A percentile compares a stretch with the other conserved stretches of the same genome.
Evolutionary conservation across 106 monocot species (phyloP).

Genomic region (Dioscorea alata): DNA sequence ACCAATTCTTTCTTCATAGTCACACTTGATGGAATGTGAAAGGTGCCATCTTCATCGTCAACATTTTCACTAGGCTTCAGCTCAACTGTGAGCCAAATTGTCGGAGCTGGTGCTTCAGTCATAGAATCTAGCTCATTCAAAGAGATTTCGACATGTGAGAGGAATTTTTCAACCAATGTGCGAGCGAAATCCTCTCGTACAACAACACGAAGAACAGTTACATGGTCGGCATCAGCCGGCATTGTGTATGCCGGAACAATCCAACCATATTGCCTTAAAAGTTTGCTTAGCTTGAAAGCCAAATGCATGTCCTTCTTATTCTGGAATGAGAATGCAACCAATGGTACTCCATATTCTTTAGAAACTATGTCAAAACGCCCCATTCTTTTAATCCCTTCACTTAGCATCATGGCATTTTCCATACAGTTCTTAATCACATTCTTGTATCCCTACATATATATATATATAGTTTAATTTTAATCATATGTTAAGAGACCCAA

Average conservation of each 20-base stretch:
- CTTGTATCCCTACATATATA: slow-evolving; percentile 27
- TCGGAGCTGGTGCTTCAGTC: slow-evolving; percentile 3
- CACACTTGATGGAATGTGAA: slow-evolving; percentile 1
- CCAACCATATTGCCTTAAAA: slow-evolving; percentile 35
- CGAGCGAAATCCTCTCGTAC: slow-evolving; percentile 40
- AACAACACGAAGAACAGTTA: slow-evolving; percentile 38
- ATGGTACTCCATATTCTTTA: slow-evolving; percentile 38
- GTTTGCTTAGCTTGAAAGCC: slow-evolving; percentile 14
- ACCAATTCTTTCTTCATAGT: slow-evolving; percentile 23
- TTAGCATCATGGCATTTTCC: slow-evolving; percentile 31
- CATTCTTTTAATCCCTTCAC: slow-evolving; percentile 20
- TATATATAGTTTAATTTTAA: not conserved
- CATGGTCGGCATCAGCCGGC: slow-evolving; percentile 29
- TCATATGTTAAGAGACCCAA: not conserved
- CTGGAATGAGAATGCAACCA: slow-evolving; percentile 46
- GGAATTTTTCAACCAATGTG: slow-evolving; percentile 27
- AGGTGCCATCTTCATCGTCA: slow-evolving; percentile 3
- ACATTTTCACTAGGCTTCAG: slow-evolving; percentile 5
- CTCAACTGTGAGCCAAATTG: slow-evolving; percentile 21
- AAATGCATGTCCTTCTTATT: not conserved
- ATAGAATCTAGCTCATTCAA: slow-evolving; percentile 24
- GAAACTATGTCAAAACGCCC: slow-evolving; percentile 35
- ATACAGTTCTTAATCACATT: slow-evolving; percentile 44
- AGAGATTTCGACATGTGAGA: slow-evolving; percentile 20
- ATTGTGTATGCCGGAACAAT: slow-evolving; percentile 48